Conservation (phyloP, 352 stramenopile genomes). For the Phytophthora cryptogea region DNA sequence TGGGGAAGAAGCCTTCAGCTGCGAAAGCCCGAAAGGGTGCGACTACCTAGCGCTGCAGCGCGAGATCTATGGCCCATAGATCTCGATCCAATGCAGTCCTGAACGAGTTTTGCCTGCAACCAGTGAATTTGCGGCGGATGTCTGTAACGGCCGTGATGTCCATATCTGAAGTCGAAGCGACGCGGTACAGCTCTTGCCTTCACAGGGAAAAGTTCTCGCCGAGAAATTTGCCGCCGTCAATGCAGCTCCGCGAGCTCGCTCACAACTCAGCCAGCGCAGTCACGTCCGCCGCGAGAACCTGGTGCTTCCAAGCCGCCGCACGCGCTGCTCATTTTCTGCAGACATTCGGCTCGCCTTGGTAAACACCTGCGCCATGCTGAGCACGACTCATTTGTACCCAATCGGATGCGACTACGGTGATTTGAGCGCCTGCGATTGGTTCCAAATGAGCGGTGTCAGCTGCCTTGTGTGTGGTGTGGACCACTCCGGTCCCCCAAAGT, state of each 20-base stretch:
- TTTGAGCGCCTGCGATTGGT: slow-evolving; percentile 1
- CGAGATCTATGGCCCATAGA: too few relatives aligned
- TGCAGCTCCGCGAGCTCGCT: too few relatives aligned
- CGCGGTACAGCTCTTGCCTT: slow-evolving; percentile 1
- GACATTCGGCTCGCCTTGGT: neutral
- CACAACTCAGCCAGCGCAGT: neutral
- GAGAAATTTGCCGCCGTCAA: too few relatives aligned
- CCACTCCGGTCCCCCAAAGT: neutral
- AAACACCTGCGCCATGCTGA: neutral
- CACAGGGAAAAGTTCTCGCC: too few relatives aligned
- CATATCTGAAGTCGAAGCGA: slow-evolving; percentile 24
- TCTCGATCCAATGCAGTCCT: neutral
- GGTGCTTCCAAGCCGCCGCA: slow-evolving; percentile 2
- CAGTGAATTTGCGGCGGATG: neutral
- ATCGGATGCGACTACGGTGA: neutral
- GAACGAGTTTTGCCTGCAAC: neutral
- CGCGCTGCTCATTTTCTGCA: neutral
- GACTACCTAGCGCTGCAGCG: neutral
- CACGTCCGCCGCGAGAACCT: neutral
- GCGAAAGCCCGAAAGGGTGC: too few relatives aligned
- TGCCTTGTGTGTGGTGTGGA: slow-evolving; percentile 9
- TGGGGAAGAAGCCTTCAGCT: neutral
- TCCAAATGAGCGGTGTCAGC: slow-evolving; percentile 24
- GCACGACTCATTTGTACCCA: slow-evolving; percentile 7
- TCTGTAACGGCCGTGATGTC: slow-evolving; percentile 9